Evolutionary conservation across 352 stramenopile species (phyloP).

Genomic region (Phytophthora sansomeana): DNA sequence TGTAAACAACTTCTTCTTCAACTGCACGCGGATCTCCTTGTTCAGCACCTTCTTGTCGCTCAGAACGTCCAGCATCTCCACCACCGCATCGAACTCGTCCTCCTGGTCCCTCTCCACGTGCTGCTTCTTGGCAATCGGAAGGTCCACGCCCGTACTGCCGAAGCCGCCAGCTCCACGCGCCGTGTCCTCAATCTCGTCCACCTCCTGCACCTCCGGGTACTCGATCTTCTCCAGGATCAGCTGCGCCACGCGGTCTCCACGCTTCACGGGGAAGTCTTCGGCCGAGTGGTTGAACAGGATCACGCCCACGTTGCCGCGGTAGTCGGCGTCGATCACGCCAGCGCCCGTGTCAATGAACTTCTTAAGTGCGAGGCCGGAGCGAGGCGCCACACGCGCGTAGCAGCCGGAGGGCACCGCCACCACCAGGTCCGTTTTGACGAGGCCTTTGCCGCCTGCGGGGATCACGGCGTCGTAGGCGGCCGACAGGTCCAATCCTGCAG

Average conservation of each 20-base stretch:
- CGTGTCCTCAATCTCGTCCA: slow-evolving; percentile 96
- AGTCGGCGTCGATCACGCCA: slow-evolving; percentile 98
- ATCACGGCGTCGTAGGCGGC: slow-evolving; percentile 91
- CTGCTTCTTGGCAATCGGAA: slow-evolving; percentile 61
- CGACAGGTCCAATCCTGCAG: slow-evolving; percentile 87
- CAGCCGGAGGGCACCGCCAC: slow-evolving; percentile 95
- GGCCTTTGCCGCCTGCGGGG: slow-evolving; percentile 90
- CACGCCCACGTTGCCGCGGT: slow-evolving; percentile 97
- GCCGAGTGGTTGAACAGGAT: slow-evolving; percentile 99
- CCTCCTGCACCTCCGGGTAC: slow-evolving; percentile 92
- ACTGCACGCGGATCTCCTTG: slow-evolving; percentile 50
- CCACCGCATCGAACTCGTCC: slow-evolving; percentile 34
- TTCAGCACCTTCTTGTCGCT: slow-evolving; percentile 56
- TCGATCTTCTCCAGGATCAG: slow-evolving; percentile 97
- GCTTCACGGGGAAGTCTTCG: slow-evolving; percentile 94
- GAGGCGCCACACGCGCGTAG: slow-evolving; percentile 95
- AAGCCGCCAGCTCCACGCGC: slow-evolving; percentile 95
- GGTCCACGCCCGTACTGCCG: slow-evolving; percentile 93
- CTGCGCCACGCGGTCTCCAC: slow-evolving; percentile 97
- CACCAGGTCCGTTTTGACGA: slow-evolving; percentile 97
- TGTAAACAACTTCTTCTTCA: slow-evolving; percentile 68
- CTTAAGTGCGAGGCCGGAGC: slow-evolving; percentile 96
- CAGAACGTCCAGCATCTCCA: slow-evolving; percentile 59
- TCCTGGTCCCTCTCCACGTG: slow-evolving; percentile 25
- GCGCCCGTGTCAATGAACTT: slow-evolving; percentile 98